phyloP scores from a whole-genome alignment of 345 rosid species.

The Limnanthes douglasii region DNA sequence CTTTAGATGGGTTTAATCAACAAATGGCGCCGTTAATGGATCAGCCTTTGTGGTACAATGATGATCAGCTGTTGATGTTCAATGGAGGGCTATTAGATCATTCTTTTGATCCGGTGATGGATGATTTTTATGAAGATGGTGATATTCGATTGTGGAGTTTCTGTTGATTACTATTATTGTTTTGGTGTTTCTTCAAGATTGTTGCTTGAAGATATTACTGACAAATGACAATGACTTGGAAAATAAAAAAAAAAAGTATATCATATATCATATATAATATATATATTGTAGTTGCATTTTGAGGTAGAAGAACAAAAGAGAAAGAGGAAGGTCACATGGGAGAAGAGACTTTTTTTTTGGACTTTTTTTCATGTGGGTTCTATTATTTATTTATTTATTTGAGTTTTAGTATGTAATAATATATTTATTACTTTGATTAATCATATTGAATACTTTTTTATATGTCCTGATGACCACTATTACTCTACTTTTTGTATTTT shows the following conservation, averaged over 20 bases:
- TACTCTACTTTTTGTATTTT: too few relatives aligned
- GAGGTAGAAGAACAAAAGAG: background rate
- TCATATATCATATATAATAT: background rate
- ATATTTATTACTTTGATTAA: too few relatives aligned
- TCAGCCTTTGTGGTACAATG: slow-evolving; percentile 32
- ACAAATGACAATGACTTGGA: slow-evolving; percentile 6
- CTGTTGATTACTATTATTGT: slow-evolving; percentile 20
- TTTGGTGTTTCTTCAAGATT: slow-evolving; percentile 9
- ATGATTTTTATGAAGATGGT: slow-evolving; percentile 49
- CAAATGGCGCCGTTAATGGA: slow-evolving; percentile 21
- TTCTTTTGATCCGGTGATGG: slow-evolving; percentile 17
- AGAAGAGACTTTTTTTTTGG: too few relatives aligned
- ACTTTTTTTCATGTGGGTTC: too few relatives aligned
- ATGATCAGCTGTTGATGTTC: slow-evolving; percentile 43
- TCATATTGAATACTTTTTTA: too few relatives aligned
- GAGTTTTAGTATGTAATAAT: too few relatives aligned
- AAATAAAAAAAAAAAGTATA: background rate
- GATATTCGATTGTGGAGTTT: slow-evolving; percentile 83
- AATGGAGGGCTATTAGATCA: slow-evolving; percentile 18
- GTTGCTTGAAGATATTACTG: slow-evolving; percentile 7
- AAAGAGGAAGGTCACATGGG: slow-evolving; percentile 13
- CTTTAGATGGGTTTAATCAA: slow-evolving; percentile 14
- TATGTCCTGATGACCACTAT: too few relatives aligned
- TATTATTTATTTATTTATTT: too few relatives aligned
- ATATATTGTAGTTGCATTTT: too few relatives aligned